Conservation (phyloP, 441 rosid genomes). For the Arabidopsis hybrid region DNA sequence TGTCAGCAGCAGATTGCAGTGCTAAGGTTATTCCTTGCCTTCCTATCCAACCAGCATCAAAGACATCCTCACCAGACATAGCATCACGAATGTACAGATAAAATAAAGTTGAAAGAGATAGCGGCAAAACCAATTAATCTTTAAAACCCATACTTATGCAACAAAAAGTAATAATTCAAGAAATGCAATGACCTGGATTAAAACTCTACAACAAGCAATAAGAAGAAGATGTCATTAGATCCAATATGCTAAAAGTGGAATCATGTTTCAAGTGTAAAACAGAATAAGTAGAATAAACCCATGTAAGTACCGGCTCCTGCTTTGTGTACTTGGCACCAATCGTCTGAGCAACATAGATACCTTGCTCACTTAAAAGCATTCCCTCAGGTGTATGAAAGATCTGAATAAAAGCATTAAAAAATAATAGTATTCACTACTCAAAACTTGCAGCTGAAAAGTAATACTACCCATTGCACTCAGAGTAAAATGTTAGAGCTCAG, state of each 20-base stretch:
- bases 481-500: constrained; percentile 9
- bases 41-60: constrained; percentile 94
- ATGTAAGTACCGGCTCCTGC: constrained; percentile 64
- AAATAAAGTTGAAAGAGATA: constrained; percentile 89
- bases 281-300: constrained; percentile 23
- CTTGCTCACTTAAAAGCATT: constrained; percentile 89
- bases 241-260: constrained; percentile 19
- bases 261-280: not conserved
- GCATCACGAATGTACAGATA: constrained; percentile 86
- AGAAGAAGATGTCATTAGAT: constrained; percentile 27
- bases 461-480: constrained; percentile 5
- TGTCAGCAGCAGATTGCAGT: constrained; percentile 90
- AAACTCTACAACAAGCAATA: constrained; percentile 54
- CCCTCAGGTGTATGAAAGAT: constrained; percentile 93
- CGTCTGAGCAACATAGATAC: constrained; percentile 89
- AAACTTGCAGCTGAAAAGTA: not conserved
- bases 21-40: constrained; percentile 97
- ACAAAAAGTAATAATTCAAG: constrained; percentile 27
- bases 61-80: constrained; percentile 59
- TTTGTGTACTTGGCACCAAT: constrained; percentile 73
- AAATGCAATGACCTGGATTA: constrained; percentile 68
- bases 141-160: constrained; percentile 39
- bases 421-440: constrained; percentile 8
- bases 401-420: constrained; percentile 49
- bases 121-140: constrained; percentile 58